Base-by-base conservation (phyloP, 805 yeast genomes). In the Candida sakaeoensis region DNA sequence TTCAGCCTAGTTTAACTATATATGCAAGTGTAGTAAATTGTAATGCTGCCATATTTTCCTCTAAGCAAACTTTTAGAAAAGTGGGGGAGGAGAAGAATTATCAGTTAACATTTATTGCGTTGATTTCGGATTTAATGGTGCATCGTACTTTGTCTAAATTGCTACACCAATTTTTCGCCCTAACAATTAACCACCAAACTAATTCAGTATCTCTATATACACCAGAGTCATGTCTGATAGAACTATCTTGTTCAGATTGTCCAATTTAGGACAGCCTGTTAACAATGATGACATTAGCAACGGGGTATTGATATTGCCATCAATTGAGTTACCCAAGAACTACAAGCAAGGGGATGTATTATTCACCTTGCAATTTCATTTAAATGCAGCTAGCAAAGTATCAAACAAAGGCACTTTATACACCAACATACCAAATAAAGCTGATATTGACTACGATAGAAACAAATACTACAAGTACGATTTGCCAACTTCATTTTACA, bases 381-480 rank as follows among this genome's bases (percentile, higher is more conserved):
- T 91, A 43, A 78, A 82, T 26, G 93, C 96, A 2, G 86, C 95
- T 8, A 74, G 91, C 5, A 73, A 76, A 12, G 76, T 88, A 12
- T 69, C 86, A 8, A 76, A 85, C 51, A 77, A 79, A 23, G 96
- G 93, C 5, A 63, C 69, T 6, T 68, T 91, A 23, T 77, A 82
- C 77, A 79, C 86, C 34, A 90, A 90, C 60, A 74, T 80, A 10
- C 95, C 95, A 1, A 66, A 70, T 2, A 51, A 54, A 13, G 44
- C 50, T 4, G 48, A 50, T 3, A 60, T 63, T 2, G 53, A 48
- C 8, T 90, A 84, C 51, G 69, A 75, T 12, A 72, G 97, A 46
- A 57, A 70, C 31, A 68, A 62, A 36, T 86, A 75, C 57, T 68
- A 72, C 45, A 71, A 77, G 32, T 68, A 69, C 41, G 56, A 71